These are phyloP conservation scores for Hanseniaspora lindneri DNA, from an alignment of 805 yeast genomes.

Conservation along the genomic window DNA sequence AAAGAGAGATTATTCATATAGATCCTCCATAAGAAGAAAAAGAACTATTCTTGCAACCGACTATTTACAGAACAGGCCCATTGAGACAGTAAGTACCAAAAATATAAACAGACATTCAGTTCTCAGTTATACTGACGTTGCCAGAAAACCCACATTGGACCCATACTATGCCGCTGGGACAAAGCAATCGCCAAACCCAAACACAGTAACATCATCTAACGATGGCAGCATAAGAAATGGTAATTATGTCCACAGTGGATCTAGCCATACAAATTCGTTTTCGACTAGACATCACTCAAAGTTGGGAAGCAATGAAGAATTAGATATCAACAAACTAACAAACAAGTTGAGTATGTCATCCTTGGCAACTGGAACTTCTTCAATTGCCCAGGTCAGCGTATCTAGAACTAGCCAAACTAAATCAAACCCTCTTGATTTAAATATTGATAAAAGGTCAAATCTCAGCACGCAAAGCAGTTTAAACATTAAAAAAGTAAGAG, in stretches of 20 bases:
- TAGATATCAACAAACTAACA: neutral
- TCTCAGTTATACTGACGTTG: neutral
- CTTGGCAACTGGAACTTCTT: conserved; percentile 8
- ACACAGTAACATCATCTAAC: neutral
- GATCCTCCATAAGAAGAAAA: conserved; percentile 14
- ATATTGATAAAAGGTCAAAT: neutral
- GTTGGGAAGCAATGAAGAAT: neutral
- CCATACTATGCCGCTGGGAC: neutral
- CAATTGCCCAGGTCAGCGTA: conserved; percentile 12
- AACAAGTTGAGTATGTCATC: conserved; percentile 12
- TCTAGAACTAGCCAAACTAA: conserved; percentile 7
- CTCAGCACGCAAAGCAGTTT: conserved; percentile 8
- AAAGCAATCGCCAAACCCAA: neutral
- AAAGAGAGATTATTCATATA: conserved; percentile 10
- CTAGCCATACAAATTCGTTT: neutral
- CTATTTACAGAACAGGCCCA: neutral
- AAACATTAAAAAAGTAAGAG: conserved; percentile 23
- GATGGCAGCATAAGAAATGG: conserved; percentile 2
- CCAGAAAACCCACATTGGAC: conserved; percentile 10
- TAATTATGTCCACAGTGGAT: conserved; percentile 9
- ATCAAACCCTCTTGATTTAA: neutral
- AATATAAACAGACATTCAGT: neutral
- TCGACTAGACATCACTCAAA: neutral
- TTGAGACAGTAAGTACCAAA: neutral
- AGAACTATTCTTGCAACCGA: conserved; percentile 6